Percentiles rank a stretch among this genome's conserved stretches.
These are phyloP conservation scores for Aspergillus sp. DNA, from an alignment of 2,329 filamentous ascomycete genomes.

Conservation along the genomic window DNA sequence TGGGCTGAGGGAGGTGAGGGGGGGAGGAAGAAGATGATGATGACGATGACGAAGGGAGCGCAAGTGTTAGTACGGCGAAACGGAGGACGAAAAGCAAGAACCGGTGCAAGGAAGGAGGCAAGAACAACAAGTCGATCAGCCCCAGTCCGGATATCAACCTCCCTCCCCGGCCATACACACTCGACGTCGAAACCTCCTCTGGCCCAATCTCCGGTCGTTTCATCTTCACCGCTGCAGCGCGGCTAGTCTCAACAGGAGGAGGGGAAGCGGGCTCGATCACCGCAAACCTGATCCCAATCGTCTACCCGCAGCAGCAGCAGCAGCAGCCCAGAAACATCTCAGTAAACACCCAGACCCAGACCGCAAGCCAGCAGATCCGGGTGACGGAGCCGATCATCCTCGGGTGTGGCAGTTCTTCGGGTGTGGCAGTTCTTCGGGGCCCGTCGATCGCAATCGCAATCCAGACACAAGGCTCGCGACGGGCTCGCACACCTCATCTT, in stretches of 20 bases:
- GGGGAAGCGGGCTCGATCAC: conserved; percentile 45
- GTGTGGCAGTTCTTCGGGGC: background rate
- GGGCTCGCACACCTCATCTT: conserved; percentile 11
- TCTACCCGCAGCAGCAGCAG: background rate
- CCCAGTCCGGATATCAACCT: conserved; percentile 1
- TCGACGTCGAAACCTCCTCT: conserved; percentile 18
- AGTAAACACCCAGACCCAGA: conserved; percentile 9
- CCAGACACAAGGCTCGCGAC: background rate
- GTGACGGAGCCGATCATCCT: conserved; percentile 12
- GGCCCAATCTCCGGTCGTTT: conserved; percentile 32
- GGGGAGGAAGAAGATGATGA: background rate
- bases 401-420: background rate
- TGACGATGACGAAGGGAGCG: background rate
- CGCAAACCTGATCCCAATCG: conserved; percentile 40
- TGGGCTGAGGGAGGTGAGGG: background rate
- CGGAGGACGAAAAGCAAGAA: background rate
- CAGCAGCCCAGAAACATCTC: conserved; percentile 5
- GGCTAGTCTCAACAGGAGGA: conserved; percentile 36
- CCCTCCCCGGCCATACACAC: conserved; percentile 15
- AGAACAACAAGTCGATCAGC: background rate
- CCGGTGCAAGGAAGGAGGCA: background rate
- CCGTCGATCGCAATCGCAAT: background rate
- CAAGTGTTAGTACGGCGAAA: background rate
- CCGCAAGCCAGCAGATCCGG: conserved; percentile 10
- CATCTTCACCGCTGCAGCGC: conserved; percentile 39